A percentile compares a stretch with the other conserved stretches of the same genome.
These are phyloP conservation scores for Lachancea dasiensis DNA, from an alignment of 805 yeast genomes.

Conservation along the genomic window DNA sequence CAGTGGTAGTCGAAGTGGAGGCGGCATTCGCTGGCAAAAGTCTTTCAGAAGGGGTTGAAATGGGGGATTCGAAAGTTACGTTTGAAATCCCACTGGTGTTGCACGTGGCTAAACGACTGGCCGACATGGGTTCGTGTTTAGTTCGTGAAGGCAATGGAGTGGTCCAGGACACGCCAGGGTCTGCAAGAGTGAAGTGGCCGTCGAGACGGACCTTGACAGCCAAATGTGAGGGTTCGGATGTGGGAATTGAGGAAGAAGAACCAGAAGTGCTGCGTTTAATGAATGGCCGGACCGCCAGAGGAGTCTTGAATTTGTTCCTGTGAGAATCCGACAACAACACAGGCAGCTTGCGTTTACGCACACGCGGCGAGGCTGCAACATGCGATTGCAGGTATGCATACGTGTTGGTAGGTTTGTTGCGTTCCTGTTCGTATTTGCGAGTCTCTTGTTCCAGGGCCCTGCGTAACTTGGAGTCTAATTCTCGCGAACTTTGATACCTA, in stretches of 20 bases:
- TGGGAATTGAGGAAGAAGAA: constrained; percentile 18
- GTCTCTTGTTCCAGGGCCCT: constrained; percentile 24
- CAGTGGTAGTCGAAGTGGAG: neutral
- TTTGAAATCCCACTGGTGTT: constrained; percentile 10
- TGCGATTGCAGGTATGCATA: constrained; percentile 28
- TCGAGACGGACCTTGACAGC: constrained; percentile 21
- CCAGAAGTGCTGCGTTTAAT: constrained; percentile 11
- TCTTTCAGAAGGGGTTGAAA: constrained; percentile 5
- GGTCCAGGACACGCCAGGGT: neutral
- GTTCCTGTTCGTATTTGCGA: constrained; percentile 12
- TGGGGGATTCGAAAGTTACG: constrained; percentile 9
- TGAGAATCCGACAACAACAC: constrained; percentile 27
- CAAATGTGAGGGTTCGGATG: constrained; percentile 27
- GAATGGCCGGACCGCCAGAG: constrained; percentile 13
- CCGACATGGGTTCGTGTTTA: neutral
- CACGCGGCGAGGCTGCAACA: constrained; percentile 27
- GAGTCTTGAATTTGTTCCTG: constrained; percentile 26
- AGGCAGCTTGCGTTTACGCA: constrained; percentile 27
- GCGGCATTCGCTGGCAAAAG: neutral
- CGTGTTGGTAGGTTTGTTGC: constrained; percentile 21
- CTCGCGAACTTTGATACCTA: constrained; percentile 9
- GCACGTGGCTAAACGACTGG: constrained; percentile 2
- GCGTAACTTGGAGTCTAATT: constrained; percentile 26
- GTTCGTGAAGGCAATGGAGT: constrained; percentile 11
- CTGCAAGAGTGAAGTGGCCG: neutral